phyloP scores from a whole-genome alignment of 257 asterid genomes.

The Lavandula angustifolia region DNA sequence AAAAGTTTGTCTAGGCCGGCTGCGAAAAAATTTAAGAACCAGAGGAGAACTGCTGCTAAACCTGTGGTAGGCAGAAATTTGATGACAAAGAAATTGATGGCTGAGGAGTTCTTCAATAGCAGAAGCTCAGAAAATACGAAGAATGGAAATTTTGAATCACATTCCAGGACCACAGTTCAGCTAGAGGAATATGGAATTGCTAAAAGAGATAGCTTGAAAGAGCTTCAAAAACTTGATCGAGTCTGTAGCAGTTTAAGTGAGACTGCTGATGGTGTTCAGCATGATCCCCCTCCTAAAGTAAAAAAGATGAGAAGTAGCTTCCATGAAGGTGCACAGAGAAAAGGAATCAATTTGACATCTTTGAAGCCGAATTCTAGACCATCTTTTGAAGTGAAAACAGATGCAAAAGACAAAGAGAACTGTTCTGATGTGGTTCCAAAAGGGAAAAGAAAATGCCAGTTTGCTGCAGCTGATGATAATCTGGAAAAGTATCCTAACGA shows the following conservation, averaged over 20 bases:
- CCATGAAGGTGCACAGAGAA: conserved; percentile 28
- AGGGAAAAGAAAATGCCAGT: conserved; percentile 51
- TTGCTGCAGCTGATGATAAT: conserved; percentile 32
- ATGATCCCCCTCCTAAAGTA: conserved; percentile 31
- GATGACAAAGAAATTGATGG: conserved; percentile 30
- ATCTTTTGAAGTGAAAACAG: conserved; percentile 34
- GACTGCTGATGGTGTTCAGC: conserved; percentile 34
- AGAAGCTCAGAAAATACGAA: conserved; percentile 20
- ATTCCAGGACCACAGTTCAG: conserved; percentile 26
- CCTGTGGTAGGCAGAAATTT: conserved; percentile 19
- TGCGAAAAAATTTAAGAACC: conserved; percentile 25
- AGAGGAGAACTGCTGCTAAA: conserved; percentile 24
- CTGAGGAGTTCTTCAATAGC: conserved; percentile 28
- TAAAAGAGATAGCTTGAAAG: conserved; percentile 29
- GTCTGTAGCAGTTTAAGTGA: conserved; percentile 27
- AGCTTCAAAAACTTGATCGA: conserved; percentile 17
- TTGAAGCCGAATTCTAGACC: conserved; percentile 31
- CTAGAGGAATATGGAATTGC: conserved; percentile 28
- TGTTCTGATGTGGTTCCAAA: conserved; percentile 41
- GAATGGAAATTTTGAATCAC: conserved; percentile 28
- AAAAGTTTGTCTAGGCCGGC: conserved; percentile 25
- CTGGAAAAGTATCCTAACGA: conserved; percentile 32
- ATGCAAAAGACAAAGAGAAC: conserved; percentile 28
- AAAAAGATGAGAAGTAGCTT: conserved; percentile 29
- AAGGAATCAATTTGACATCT: conserved; percentile 25